Percentiles rank a stretch among this genome's conserved stretches.
phyloP scores from a whole-genome alignment of 768 basidiomycete species.

The Panellus pusillus region DNA sequence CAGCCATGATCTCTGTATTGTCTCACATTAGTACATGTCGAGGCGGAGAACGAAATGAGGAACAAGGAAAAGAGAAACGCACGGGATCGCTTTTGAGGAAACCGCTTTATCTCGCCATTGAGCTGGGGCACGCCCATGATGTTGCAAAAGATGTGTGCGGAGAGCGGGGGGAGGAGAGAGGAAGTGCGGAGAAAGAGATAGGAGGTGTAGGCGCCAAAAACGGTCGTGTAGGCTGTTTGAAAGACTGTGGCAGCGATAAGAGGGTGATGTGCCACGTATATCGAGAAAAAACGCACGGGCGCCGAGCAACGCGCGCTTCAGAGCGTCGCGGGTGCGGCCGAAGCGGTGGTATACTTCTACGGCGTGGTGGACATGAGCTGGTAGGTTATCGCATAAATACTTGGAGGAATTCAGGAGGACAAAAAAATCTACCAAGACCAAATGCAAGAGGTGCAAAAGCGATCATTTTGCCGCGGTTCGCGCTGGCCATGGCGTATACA shows the following conservation, averaged over 20 bases:
- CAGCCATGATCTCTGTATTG: conserved; percentile 4
- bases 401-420: neutral
- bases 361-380: conserved; percentile 92
- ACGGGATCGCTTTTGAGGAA: conserved; percentile 46
- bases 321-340: conserved; percentile 66
- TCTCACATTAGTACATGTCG: neutral
- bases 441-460: conserved; percentile 85
- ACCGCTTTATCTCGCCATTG: conserved; percentile 50
- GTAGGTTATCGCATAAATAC: conserved; percentile 25
- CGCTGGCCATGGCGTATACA: conserved; percentile 66
- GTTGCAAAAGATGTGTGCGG: conserved; percentile 91
- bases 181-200: conserved; percentile 86
- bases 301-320: conserved; percentile 59
- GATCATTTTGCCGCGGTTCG: conserved; percentile 58
- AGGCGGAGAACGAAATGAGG: too few relatives aligned
- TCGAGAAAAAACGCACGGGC: conserved; percentile 42
- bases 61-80: neutral
- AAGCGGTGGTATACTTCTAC: conserved; percentile 80
- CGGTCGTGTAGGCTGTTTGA: conserved; percentile 86
- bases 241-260: conserved; percentile 53
- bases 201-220: conserved; percentile 88
- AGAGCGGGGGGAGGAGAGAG: conserved; percentile 74
- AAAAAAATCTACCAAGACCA: conserved; percentile 65
- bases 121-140: conserved; percentile 87
- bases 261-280: too few relatives aligned